phyloP scores from a whole-genome alignment of 2,329 filamentous ascomycete genomes.

The Fusarium succisae region DNA sequence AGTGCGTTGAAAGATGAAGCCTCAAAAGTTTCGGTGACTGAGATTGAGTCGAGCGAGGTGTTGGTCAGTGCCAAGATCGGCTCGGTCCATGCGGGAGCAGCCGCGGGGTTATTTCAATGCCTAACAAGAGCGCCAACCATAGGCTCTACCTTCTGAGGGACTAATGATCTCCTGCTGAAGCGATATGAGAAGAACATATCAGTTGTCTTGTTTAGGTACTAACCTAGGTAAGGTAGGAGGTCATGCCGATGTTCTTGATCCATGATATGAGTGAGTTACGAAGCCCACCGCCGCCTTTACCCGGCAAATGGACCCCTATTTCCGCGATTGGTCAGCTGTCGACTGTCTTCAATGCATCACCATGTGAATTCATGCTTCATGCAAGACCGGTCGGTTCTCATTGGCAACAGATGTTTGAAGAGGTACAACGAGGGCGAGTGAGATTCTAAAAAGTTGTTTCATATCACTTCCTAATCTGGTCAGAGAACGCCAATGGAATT shows the following conservation, averaged over 20 bases:
- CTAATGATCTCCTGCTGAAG: not conserved
- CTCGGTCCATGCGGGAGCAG: constrained; percentile 35
- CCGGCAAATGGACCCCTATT: not conserved
- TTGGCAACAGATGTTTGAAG: not conserved
- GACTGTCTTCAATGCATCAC: constrained; percentile 5
- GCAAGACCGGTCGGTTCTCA: not conserved
- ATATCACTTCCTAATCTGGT: not conserved
- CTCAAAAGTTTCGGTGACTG: constrained; percentile 27
- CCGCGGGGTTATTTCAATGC: constrained; percentile 18
- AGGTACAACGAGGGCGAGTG: not conserved
- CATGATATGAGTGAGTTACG: constrained; percentile 8
- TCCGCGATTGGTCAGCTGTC: constrained; percentile 6
- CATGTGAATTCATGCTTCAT: not conserved
- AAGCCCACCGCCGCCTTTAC: constrained; percentile 9
- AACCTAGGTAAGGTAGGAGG: not conserved
- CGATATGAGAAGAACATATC: not conserved
- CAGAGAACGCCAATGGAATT: not conserved
- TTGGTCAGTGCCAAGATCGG: constrained; percentile 26
- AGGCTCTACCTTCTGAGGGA: not conserved
- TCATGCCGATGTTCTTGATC: not conserved
- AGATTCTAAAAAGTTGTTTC: not conserved
- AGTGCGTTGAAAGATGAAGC: constrained; percentile 11
- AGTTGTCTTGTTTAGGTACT: not conserved
- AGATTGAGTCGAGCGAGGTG: not conserved
- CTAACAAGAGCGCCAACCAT: not conserved